Conservation (phyloP, 2,329 filamentous ascomycete species). For the Endocalyx cinctus region DNA sequence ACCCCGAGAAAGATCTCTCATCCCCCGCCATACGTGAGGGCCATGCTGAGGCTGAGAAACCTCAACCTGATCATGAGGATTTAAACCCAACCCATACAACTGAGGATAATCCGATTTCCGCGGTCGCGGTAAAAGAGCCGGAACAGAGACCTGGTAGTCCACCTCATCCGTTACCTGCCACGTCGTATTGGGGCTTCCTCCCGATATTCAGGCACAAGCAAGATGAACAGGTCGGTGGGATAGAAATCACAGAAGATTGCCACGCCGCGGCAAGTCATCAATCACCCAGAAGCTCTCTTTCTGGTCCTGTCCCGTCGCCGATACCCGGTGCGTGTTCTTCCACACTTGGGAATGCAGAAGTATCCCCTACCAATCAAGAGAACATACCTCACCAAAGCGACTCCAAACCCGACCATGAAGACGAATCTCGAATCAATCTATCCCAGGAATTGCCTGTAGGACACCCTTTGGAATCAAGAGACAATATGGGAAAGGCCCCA, state of each 20-base stretch:
- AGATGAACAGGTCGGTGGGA: constrained; percentile 3
- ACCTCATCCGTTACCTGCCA: constrained; percentile 7
- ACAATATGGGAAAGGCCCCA: too few species aligned
- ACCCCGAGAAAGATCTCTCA: constrained; percentile 1
- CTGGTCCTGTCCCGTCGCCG: too few species aligned
- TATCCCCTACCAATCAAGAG: too few species aligned
- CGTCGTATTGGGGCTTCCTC: constrained; percentile 23
- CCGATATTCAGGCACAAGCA: constrained; percentile 12
- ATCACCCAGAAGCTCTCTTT: constrained; percentile 3
- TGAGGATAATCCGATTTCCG: constrained; percentile 6
- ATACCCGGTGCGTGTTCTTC: too few species aligned
- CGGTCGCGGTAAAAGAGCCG: constrained; percentile 1
- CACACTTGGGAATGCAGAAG: too few species aligned
- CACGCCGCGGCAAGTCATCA: background rate
- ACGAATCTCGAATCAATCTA: too few species aligned
- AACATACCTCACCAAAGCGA: too few species aligned
- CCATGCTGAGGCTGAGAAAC: constrained; percentile 14
- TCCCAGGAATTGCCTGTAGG: constrained; percentile 4
- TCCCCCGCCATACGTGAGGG: constrained; percentile 12
- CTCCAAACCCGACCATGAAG: too few species aligned
- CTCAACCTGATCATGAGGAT: constrained; percentile 12
- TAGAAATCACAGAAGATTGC: background rate
- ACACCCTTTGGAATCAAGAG: too few species aligned
- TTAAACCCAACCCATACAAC: constrained; percentile 3
- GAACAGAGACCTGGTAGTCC: background rate